Percentiles rank a stretch among this genome's conserved stretches.
phyloP scores from a whole-genome alignment of 2,329 filamentous ascomycete species.

The Cladosporium phlei region DNA sequence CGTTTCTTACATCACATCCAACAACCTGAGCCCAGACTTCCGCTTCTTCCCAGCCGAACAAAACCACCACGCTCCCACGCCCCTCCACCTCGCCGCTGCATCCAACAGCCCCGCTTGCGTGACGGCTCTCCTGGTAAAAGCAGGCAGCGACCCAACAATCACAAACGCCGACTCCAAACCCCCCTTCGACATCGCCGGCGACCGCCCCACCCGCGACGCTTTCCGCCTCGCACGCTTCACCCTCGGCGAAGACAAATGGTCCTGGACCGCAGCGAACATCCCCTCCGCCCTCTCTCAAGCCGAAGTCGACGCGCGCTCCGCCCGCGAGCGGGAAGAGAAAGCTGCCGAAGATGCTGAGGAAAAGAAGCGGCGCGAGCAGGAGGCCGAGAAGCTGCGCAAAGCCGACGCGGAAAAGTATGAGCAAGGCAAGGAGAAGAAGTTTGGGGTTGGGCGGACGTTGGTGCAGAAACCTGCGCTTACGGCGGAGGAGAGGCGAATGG shows the following conservation, averaged over 20 bases:
- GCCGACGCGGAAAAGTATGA: slow-evolving; percentile 58
- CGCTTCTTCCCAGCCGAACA: slow-evolving; percentile 66
- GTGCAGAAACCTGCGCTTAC: slow-evolving; percentile 60
- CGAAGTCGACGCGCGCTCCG: slow-evolving; percentile 66
- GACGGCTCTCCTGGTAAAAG: slow-evolving; percentile 68
- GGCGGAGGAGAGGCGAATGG: slow-evolving; percentile 73
- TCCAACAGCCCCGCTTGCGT: slow-evolving; percentile 77
- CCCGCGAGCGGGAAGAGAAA: slow-evolving; percentile 64
- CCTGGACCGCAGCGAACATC: slow-evolving; percentile 73
- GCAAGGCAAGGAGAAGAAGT: slow-evolving; percentile 47
- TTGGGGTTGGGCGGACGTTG: slow-evolving; percentile 46
- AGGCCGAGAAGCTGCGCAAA: slow-evolving; percentile 65
- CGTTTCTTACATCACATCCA: slow-evolving; percentile 75
- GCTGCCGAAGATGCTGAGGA: slow-evolving; percentile 60
- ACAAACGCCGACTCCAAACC: slow-evolving; percentile 73
- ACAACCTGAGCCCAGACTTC: slow-evolving; percentile 67
- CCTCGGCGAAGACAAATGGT: slow-evolving; percentile 69
- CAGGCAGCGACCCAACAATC: slow-evolving; percentile 66
- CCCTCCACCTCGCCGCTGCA: slow-evolving; percentile 79
- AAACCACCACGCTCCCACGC: slow-evolving; percentile 75
- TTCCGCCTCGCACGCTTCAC: slow-evolving; percentile 84
- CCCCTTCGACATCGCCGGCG: slow-evolving; percentile 80
- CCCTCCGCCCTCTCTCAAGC: slow-evolving; percentile 64
- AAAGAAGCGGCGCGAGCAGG: slow-evolving; percentile 62
- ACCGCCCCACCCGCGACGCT: slow-evolving; percentile 79